Conservation (phyloP, 306 rosid genomes). For the Canavalia ensiformis region DNA sequence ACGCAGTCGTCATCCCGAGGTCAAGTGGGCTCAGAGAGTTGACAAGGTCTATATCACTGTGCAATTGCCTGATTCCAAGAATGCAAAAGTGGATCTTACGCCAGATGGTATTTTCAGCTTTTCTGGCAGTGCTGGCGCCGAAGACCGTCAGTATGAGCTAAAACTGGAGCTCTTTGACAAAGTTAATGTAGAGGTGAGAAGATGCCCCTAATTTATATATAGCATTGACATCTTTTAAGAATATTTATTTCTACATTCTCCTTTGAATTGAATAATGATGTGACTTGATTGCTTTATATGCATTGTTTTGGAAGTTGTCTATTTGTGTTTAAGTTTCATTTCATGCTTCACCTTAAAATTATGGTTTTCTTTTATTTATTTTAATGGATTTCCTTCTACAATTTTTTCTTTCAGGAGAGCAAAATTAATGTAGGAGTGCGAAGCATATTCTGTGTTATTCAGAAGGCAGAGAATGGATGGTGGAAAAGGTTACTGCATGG, state of each 20-base stretch:
- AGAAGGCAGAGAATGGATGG: slow-evolving; percentile 92
- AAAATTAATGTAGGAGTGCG: slow-evolving; percentile 84
- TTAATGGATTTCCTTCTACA: neutral
- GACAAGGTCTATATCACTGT: slow-evolving; percentile 92
- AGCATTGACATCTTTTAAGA: neutral
- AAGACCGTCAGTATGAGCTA: slow-evolving; percentile 69
- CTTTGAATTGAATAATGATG: neutral
- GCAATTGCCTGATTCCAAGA: slow-evolving; percentile 81
- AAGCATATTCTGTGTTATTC: slow-evolving; percentile 75
- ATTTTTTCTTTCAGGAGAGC: slow-evolving; percentile 71
- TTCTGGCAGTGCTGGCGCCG: slow-evolving; percentile 81
- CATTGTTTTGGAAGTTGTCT: neutral
- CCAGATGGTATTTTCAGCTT: slow-evolving; percentile 84
- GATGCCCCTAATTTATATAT: neutral
- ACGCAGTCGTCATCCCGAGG: slow-evolving; percentile 95
- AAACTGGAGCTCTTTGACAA: slow-evolving; percentile 89
- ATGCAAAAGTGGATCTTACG: slow-evolving; percentile 85
- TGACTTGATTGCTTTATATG: neutral
- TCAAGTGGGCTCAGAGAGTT: slow-evolving; percentile 97
- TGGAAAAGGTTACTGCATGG: slow-evolving; percentile 83
- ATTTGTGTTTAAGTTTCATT: neutral
- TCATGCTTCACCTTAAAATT: neutral
- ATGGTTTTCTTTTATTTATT: neutral
- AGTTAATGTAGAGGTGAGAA: slow-evolving; percentile 87
- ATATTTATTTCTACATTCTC: neutral